These are phyloP conservation scores for Dispira simplex DNA, from an alignment of 192 early-diverging fungal genomes.

Conservation along the genomic window DNA sequence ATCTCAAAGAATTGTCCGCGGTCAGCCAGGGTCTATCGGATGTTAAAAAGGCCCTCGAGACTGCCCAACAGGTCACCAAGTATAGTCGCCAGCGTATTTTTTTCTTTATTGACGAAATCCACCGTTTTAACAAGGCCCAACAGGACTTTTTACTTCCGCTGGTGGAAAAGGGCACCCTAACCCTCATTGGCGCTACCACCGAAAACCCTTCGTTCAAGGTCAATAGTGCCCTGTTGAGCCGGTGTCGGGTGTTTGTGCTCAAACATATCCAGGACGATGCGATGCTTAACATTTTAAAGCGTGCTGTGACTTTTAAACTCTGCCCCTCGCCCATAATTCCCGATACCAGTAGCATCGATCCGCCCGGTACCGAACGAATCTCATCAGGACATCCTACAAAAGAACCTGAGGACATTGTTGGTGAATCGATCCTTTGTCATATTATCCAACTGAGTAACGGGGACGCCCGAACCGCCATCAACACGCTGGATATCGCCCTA, in stretches of 20 bases:
- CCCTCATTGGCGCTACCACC: conserved; percentile 59
- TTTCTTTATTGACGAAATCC: conserved; percentile 80
- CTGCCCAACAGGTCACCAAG: conserved; percentile 36
- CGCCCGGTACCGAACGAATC: background rate
- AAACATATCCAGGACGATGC: conserved; percentile 40
- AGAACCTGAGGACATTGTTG: conserved; percentile 13
- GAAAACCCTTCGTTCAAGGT: conserved; percentile 78
- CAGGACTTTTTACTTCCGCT: conserved; percentile 73
- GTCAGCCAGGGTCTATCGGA: conserved; percentile 40
- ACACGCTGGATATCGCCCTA: conserved; percentile 20
- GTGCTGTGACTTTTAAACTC: conserved; percentile 38
- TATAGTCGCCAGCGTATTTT: conserved; percentile 46
- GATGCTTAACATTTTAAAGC: conserved; percentile 40
- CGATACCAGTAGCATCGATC: background rate
- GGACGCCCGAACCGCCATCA: conserved; percentile 33
- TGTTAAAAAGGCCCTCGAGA: conserved; percentile 53
- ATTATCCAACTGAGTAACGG: conserved; percentile 63
- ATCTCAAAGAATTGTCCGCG: conserved; percentile 30
- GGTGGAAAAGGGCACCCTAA: conserved; percentile 58
- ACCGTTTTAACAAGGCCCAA: conserved; percentile 79
- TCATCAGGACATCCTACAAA: conserved; percentile 11
- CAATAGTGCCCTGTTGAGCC: conserved; percentile 61
- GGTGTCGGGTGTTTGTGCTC: conserved; percentile 65
- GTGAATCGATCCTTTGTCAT: conserved; percentile 18
- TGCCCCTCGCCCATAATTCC: conserved; percentile 14